Base-by-base conservation (phyloP, 2,329 filamentous ascomycete species). In the Orbilia oligospora region DNA sequence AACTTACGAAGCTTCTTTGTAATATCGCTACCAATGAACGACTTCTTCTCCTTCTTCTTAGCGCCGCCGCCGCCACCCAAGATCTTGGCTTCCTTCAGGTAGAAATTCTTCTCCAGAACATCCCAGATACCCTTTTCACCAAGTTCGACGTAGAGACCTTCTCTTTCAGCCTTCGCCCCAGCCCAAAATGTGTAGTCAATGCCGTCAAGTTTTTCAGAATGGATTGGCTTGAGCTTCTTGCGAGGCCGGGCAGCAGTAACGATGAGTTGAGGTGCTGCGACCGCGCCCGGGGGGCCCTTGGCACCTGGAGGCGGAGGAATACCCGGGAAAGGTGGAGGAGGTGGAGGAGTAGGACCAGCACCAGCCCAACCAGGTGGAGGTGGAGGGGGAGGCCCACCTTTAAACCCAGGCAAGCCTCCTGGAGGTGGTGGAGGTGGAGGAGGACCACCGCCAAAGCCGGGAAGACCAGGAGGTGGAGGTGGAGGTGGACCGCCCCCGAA, bases 221-320 rank as follows among this genome's bases (percentile, higher is more conserved):
- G 96, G 81, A 99, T 88, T 76, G 95, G 95, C 90, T 99, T 99
- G 85, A 99, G 93, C 88, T 98, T 99, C 90, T 97, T 98, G 89
- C 97, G 98, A 22, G 96, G 94, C 30, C 75, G 67, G 5, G 61
- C 56, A 9, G 22, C 51, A 18, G 66, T 55, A 22, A 76, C 58
- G 38, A 61, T 49, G 9, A 76, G 61, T 18, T 67, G 75, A 68
- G 78, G 80, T 63, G 48, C 61, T 64, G 44, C 66, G 44, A 87
- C 86, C 1, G 88, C 87, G 3, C 88, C 88, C 9, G 86, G 86
- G 16, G 84, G 84, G 18, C 83, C 84, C 24, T 84, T 85, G 2
- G 83, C 84, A 12, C 84, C 80, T 58, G 83, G 82, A 10, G 88
- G 88, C 30, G 88, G 87, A 84, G 88, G 85, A 24, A 38, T 44